Evolutionary conservation across 768 basidiomycete genomes (phyloP).

Genomic region (Suillus placidus): DNA sequence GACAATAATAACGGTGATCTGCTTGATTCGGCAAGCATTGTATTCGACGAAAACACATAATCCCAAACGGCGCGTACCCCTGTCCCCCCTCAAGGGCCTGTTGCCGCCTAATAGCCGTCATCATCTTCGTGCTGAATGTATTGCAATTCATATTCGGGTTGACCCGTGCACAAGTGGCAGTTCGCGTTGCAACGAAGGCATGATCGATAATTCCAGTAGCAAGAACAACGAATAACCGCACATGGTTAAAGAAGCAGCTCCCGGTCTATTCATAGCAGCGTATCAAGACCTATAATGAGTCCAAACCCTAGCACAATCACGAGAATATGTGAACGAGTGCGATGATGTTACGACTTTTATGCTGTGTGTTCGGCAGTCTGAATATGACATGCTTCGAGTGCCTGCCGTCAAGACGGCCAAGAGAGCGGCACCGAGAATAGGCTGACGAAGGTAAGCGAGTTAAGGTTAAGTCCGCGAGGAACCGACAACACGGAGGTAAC

Average conservation of each 20-base stretch:
- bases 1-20: slow-evolving; percentile 47
- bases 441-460: slow-evolving; percentile 1
- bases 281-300: not conserved
- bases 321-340: slow-evolving; percentile 1
- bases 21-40: not conserved
- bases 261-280: not conserved
- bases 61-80: not conserved
- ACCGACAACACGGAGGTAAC: not conserved
- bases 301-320: slow-evolving; percentile 2
- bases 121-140: not conserved
- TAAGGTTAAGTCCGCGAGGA: slow-evolving; percentile 11
- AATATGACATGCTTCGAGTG: slow-evolving; percentile 1
- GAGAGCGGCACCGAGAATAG: slow-evolving; percentile 1
- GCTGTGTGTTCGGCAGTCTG: slow-evolving; percentile 6
- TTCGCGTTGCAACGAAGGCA: slow-evolving; percentile 24
- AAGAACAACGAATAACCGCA: not conserved
- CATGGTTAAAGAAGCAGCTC: not conserved
- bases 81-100: not conserved
- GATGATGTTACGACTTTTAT: not conserved
- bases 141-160: not conserved
- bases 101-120: not conserved
- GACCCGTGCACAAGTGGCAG: not conserved
- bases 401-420: not conserved
- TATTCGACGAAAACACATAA: not conserved
- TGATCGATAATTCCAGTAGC: slow-evolving; percentile 3